Conservation (phyloP, 2,329 filamentous ascomycete species). For the Aspergillus latus region DNA sequence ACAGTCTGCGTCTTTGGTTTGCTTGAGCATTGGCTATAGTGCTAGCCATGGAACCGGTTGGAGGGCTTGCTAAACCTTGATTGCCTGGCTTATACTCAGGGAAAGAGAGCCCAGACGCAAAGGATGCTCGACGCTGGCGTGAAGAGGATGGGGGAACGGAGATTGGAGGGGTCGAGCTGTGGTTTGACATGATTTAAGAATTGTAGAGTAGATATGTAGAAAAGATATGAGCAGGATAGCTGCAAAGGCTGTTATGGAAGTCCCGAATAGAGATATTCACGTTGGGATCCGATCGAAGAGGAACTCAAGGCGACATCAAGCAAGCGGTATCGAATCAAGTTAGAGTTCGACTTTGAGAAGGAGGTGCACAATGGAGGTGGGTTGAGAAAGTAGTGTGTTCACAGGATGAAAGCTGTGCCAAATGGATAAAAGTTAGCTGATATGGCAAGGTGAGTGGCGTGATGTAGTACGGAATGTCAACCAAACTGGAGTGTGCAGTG, state of each 20-base stretch:
- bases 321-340: background rate
- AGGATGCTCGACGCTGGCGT: conserved; percentile 48
- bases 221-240: background rate
- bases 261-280: background rate
- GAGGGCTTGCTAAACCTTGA: conserved; percentile 18
- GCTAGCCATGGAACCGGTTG: conserved; percentile 51
- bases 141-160: conserved; percentile 35
- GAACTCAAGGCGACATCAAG: background rate
- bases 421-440: conserved; percentile 3
- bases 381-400: background rate
- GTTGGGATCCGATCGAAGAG: background rate
- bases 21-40: conserved; percentile 51
- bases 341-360: background rate
- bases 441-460: conserved; percentile 1
- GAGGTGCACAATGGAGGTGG: background rate
- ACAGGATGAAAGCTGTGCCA: background rate
- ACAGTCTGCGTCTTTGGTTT: conserved; percentile 64
- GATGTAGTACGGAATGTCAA: conserved; percentile 7
- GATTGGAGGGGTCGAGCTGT: conserved; percentile 41
- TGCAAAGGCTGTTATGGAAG: background rate
- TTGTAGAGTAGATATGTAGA: background rate
- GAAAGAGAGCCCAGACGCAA: conserved; percentile 43
- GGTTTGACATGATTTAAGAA: conserved; percentile 43
- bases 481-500: background rate
- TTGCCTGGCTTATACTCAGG: conserved; percentile 38